Percentiles rank a stretch among this genome's conserved stretches.
These are phyloP conservation scores for Poronia punctata DNA, from an alignment of 495 filamentous ascomycete species.

Conservation along the genomic window DNA sequence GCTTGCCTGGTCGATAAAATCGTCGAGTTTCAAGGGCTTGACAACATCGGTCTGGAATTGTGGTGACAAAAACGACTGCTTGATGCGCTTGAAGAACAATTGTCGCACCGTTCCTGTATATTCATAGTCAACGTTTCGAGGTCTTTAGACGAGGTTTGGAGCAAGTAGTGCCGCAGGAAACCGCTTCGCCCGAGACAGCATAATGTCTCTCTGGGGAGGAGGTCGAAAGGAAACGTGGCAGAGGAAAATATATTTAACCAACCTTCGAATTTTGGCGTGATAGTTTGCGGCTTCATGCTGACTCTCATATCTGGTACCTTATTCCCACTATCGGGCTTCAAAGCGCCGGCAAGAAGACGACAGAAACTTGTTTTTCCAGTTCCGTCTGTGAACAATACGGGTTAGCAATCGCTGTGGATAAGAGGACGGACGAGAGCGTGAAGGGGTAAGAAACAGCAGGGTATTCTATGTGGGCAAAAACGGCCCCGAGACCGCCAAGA, in stretches of 20 bases:
- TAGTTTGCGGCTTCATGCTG: conserved; percentile 99
- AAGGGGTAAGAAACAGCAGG: neutral
- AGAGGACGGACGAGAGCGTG: conserved; percentile 1
- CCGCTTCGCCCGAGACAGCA: neutral
- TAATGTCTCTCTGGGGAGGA: neutral
- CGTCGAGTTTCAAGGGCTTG: conserved; percentile 94
- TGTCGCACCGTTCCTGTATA: conserved; percentile 68
- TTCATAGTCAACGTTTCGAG: neutral
- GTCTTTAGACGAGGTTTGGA: neutral
- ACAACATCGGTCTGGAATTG: conserved; percentile 99
- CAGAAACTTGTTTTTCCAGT: conserved; percentile 98
- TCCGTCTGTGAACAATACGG: conserved; percentile 52
- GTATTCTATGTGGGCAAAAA: neutral
- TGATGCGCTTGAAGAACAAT: conserved; percentile 95
- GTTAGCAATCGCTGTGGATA: conserved; percentile 7
- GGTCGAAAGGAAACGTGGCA: conserved; percentile 58
- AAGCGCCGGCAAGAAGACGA: conserved; percentile 82
- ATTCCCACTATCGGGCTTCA: conserved; percentile 73
- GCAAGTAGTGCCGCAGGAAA: neutral
- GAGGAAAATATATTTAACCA: conserved; percentile 71
- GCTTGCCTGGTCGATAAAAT: conserved; percentile 82
- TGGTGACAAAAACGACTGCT: conserved; percentile 87
- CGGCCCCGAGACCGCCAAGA: too few species aligned
- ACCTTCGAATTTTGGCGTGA: conserved; percentile 86
- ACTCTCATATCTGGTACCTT: conserved; percentile 90